Conservation (phyloP, 2,329 filamentous ascomycete species). For the Cladophialophora psammophila region DNA sequence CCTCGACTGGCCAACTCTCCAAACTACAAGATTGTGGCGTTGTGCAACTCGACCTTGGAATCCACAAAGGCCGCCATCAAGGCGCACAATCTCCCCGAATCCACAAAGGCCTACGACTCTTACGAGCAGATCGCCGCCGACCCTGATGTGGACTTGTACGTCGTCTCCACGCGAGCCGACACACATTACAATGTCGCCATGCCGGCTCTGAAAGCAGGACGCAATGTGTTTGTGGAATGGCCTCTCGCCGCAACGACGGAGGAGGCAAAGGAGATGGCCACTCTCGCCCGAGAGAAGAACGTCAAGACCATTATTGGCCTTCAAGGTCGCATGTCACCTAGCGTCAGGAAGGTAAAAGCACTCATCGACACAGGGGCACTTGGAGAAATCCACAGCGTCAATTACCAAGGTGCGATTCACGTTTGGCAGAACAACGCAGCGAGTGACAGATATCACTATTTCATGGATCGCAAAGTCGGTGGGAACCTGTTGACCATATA, state of each 20-base stretch:
- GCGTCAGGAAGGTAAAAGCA: conserved; percentile 54
- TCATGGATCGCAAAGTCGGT: conserved; percentile 55
- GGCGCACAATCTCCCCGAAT: conserved; percentile 51
- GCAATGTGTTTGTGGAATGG: conserved; percentile 65
- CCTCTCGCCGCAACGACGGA: conserved; percentile 58
- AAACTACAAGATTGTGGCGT: conserved; percentile 59
- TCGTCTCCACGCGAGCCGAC: conserved; percentile 63
- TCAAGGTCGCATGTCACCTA: conserved; percentile 59
- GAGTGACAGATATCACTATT: conserved; percentile 54
- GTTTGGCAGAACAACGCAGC: conserved; percentile 41
- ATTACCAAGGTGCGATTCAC: conserved; percentile 52
- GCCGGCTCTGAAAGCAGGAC: conserved; percentile 61
- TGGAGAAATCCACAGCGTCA: conserved; percentile 62
- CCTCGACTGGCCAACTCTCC: conserved; percentile 62
- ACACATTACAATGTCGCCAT: conserved; percentile 57
- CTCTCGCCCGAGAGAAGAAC: conserved; percentile 46
- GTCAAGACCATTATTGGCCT: conserved; percentile 57
- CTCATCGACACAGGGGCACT: conserved; percentile 57
- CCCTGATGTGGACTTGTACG: conserved; percentile 61
- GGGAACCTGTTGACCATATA: conserved; percentile 53
- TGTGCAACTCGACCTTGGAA: conserved; percentile 59
- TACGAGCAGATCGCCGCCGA: conserved; percentile 59
- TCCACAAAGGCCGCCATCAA: conserved; percentile 56
- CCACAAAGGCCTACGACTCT: conserved; percentile 60
- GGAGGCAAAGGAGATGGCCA: conserved; percentile 53